Evolutionary conservation across 208 protist genomes (phyloP).

Genomic region (Acanthamoeba lenticulata): DNA sequence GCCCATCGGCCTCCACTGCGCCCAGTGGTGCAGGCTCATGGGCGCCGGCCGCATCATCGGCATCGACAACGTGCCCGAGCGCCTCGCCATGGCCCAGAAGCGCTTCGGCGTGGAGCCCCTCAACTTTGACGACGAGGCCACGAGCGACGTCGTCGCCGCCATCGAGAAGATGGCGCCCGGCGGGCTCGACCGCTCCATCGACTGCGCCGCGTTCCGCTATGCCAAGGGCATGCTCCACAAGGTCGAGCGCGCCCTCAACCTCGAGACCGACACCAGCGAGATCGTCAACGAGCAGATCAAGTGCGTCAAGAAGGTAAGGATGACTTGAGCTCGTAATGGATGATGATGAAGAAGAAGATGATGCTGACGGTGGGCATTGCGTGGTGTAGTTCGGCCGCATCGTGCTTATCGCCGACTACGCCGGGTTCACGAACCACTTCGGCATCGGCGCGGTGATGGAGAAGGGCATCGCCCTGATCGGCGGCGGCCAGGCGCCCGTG

Average conservation of each 20-base stretch:
- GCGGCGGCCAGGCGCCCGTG: conserved; percentile 41
- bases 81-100: conserved; percentile 66
- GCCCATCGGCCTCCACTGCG: conserved; percentile 70
- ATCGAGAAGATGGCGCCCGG: conserved; percentile 53
- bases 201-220: conserved; percentile 77
- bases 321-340: neutral
- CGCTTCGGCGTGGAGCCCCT: conserved; percentile 13
- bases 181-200: conserved; percentile 73
- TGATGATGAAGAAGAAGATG: conserved; percentile 53
- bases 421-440: conserved; percentile 77
- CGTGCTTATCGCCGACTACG: conserved; percentile 74
- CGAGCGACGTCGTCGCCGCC: conserved; percentile 33
- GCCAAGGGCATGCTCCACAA: conserved; percentile 64
- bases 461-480: conserved; percentile 62
- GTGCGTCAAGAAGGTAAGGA: conserved; percentile 7
- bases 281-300: conserved; percentile 41
- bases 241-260: conserved; percentile 63
- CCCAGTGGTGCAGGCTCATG: conserved; percentile 62
- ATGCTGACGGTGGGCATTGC: neutral
- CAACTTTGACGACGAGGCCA: conserved; percentile 74
- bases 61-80: conserved; percentile 71
- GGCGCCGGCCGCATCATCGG: conserved; percentile 67
- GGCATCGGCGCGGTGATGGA: conserved; percentile 77
- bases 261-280: conserved; percentile 76
- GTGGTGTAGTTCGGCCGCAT: conserved; percentile 55